Evolutionary conservation across 73 alveolate genomes (phyloP).

Genomic region (Paramecium sonneborni): DNA sequence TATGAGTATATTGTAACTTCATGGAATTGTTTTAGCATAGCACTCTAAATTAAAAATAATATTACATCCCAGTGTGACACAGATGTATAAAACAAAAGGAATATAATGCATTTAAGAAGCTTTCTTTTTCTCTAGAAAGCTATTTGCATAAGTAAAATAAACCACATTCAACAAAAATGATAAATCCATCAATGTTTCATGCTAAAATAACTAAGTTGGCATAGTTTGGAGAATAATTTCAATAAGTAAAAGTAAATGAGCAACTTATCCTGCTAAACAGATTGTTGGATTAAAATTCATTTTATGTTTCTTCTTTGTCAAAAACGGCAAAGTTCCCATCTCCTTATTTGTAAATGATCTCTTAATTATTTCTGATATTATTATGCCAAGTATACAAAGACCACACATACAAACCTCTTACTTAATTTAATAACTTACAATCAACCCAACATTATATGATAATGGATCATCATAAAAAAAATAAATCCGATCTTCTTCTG

Average conservation of each 20-base stretch:
- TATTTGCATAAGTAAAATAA: neutral
- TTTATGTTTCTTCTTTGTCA: neutral
- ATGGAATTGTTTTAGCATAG: neutral
- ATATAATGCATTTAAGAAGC: neutral
- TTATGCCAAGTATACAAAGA: constrained; percentile 17
- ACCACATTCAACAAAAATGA: constrained; percentile 2
- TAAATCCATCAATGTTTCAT: neutral
- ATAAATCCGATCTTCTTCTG: constrained; percentile 12
- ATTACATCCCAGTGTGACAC: neutral
- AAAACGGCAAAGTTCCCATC: neutral
- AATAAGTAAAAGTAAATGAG: neutral
- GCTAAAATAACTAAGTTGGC: constrained; percentile 10
- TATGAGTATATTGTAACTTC: neutral
- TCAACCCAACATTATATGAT: neutral
- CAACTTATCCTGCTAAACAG: constrained; percentile 26
- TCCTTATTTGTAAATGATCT: constrained; percentile 30
- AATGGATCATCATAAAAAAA: constrained; percentile 45
- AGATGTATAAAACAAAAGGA: neutral
- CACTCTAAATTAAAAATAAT: neutral
- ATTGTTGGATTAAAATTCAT: neutral
- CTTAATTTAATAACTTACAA: neutral
- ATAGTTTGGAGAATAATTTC: neutral
- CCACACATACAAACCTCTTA: constrained; percentile 34
- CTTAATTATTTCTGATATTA: neutral
- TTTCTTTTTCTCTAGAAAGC: neutral